These are phyloP conservation scores for Leccinum disarticulatum DNA, from an alignment of 768 basidiomycete species.

Conservation along the genomic window DNA sequence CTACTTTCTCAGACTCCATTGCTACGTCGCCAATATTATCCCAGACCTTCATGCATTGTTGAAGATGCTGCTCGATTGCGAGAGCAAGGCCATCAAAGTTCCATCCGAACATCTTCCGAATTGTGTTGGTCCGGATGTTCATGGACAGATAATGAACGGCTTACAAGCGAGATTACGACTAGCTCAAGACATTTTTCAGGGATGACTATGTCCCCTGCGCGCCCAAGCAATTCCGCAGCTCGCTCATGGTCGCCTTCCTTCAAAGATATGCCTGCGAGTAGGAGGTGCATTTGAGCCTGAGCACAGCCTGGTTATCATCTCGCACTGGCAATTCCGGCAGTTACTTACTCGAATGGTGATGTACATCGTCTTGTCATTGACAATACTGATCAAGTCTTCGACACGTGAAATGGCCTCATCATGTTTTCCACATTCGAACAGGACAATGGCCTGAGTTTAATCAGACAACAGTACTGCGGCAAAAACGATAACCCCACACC, in stretches of 20 bases:
- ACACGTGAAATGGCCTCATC: neutral
- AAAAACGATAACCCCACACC: neutral
- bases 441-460: neutral
- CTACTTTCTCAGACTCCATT: neutral
- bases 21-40: neutral
- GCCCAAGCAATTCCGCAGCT: neutral
- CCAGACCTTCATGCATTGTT: neutral
- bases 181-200: neutral
- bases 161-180: neutral
- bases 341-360: neutral
- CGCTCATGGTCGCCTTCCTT: neutral
- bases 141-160: neutral
- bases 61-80: neutral
- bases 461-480: neutral
- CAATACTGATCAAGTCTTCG: neutral
- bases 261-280: neutral
- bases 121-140: neutral
- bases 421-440: neutral
- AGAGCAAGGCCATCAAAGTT: neutral
- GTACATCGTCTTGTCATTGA: neutral
- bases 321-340: neutral
- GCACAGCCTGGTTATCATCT: neutral
- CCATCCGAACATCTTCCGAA: neutral
- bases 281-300: neutral
- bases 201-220: neutral